Evolutionary conservation across 495 filamentous ascomycete genomes (phyloP).

Genomic region (Hyaloscypha bicolor): DNA sequence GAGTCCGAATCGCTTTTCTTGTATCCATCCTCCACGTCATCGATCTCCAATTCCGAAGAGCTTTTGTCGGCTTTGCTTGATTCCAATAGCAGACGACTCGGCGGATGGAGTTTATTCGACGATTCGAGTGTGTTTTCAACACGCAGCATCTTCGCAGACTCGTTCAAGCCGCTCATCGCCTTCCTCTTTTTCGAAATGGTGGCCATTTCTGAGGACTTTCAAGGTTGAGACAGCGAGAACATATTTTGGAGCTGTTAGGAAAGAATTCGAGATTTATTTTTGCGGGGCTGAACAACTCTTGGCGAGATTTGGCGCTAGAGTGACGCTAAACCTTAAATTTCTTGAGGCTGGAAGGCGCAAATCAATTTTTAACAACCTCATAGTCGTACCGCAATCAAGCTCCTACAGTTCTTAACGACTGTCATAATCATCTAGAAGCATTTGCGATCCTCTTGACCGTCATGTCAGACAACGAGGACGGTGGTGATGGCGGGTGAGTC

Average conservation of each 20-base stretch:
- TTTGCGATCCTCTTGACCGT: slow-evolving; percentile 32
- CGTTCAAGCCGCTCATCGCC: slow-evolving; percentile 2
- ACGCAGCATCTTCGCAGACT: slow-evolving; percentile 16
- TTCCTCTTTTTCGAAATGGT: slow-evolving; percentile 27
- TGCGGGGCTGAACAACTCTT: background rate
- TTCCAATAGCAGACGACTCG: background rate
- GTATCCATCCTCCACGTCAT: slow-evolving; percentile 27
- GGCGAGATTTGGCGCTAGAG: background rate
- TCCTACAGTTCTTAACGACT: slow-evolving; percentile 2
- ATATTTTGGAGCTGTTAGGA: background rate
- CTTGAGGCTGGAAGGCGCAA: background rate
- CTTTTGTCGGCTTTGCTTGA: background rate
- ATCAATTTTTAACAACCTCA: background rate
- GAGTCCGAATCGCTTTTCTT: slow-evolving; percentile 40
- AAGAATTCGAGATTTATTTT: background rate
- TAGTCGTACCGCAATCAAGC: background rate
- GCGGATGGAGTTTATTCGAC: background rate
- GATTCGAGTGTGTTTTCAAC: slow-evolving; percentile 12
- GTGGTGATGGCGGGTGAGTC: slow-evolving; percentile 56
- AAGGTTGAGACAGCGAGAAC: background rate
- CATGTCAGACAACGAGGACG: slow-evolving; percentile 88
- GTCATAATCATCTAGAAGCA: background rate
- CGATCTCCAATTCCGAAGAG: slow-evolving; percentile 11
- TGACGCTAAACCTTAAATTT: slow-evolving; percentile 32
- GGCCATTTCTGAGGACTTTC: slow-evolving; percentile 16